phyloP scores from a whole-genome alignment of 2,329 filamentous ascomycete genomes.

The Westerdykella ornata region DNA sequence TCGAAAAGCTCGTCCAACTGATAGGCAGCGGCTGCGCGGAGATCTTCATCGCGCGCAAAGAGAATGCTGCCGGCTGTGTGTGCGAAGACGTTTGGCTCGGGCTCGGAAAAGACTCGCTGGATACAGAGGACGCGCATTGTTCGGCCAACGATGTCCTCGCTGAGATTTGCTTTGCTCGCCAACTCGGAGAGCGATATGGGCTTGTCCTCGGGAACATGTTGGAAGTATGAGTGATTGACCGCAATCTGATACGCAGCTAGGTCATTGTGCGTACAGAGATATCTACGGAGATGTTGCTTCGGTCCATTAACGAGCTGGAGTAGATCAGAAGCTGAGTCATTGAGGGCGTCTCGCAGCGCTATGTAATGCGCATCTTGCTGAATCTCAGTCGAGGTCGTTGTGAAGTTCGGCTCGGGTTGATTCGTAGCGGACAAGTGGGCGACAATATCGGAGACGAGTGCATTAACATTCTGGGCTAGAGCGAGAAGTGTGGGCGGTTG shows the following conservation, averaged over 20 bases:
- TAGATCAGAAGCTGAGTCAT: constrained; percentile 11
- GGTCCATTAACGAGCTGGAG: constrained; percentile 6
- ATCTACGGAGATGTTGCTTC: constrained; percentile 9
- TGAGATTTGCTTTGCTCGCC: constrained; percentile 10
- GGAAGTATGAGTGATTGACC: constrained; percentile 14
- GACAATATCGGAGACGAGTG: constrained; percentile 9
- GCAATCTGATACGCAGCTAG: constrained; percentile 18
- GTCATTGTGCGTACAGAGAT: constrained; percentile 14
- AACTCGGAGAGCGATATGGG: constrained; percentile 7
- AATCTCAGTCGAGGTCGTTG: constrained; percentile 3
- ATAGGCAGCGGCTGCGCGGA: constrained; percentile 11
- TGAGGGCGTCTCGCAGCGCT: constrained; percentile 10
- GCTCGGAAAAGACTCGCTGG: constrained; percentile 14
- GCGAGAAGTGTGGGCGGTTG: constrained; percentile 3
- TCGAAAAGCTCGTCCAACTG: constrained; percentile 25
- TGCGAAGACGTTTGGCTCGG: constrained; percentile 11
- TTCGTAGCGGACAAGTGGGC: constrained; percentile 7
- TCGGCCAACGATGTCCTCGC: constrained; percentile 11
- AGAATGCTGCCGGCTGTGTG: constrained; percentile 11
- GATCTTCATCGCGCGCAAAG: constrained; percentile 11
- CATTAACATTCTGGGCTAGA: constrained; percentile 10
- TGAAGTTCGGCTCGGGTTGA: constrained; percentile 11
- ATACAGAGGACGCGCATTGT: constrained; percentile 13
- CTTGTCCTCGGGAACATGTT: constrained; percentile 9
- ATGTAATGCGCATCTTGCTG: constrained; percentile 9